Conservation (phyloP, 2,329 filamentous ascomycete genomes). For the Colletotrichum sp. region DNA sequence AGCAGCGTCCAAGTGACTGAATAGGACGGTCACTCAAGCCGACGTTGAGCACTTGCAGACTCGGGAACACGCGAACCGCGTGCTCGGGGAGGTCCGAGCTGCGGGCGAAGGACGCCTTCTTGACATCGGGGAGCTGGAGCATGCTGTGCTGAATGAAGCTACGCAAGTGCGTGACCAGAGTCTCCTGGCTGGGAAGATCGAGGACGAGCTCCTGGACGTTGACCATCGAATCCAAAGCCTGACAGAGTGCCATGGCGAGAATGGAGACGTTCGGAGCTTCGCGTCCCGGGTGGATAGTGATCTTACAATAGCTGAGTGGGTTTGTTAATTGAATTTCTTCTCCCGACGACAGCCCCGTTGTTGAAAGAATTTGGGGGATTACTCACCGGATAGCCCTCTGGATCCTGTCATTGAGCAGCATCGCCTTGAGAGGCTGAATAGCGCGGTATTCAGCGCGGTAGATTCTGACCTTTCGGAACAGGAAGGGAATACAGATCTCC, state of each 20-base stretch:
- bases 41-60: neutral
- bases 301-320: neutral
- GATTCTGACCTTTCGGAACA: neutral
- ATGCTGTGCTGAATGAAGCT: neutral
- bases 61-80: fast-evolving
- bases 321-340: neutral
- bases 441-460: neutral
- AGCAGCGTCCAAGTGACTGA: neutral
- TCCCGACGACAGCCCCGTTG: neutral
- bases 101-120: neutral
- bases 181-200: neutral
- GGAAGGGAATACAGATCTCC: fast-evolving
- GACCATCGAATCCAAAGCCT: neutral
- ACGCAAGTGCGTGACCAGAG: neutral
- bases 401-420: neutral
- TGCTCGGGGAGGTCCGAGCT: neutral
- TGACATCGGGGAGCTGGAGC: neutral
- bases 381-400: neutral
- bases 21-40: neutral
- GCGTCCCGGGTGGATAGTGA: neutral
- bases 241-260: neutral
- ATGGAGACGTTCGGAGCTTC: neutral
- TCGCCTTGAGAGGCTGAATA: neutral
- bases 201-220: neutral
- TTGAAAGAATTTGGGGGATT: neutral